Conservation (phyloP, 1,284 basidiomycete species). For the Cryptococcus sp. region DNA sequence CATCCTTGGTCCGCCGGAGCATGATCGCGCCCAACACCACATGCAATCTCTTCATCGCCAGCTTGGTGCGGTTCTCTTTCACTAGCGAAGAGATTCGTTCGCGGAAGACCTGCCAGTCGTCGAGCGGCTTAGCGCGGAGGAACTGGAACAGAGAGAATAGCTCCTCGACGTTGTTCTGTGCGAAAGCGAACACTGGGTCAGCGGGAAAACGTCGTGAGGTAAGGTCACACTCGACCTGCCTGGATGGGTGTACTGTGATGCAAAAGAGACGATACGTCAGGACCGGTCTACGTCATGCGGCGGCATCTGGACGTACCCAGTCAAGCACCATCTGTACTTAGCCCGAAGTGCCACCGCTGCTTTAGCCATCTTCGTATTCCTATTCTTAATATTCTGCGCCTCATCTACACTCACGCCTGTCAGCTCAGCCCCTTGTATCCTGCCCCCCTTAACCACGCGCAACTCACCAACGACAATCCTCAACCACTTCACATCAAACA, state of each 20-base stretch:
- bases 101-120: constrained; percentile 75
- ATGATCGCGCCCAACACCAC: constrained; percentile 82
- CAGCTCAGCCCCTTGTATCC: not conserved
- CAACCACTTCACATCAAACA: constrained; percentile 80
- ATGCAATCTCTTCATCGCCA: constrained; percentile 80
- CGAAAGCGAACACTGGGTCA: constrained; percentile 2
- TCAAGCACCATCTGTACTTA: constrained; percentile 84
- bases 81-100: constrained; percentile 74
- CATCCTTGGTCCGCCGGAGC: constrained; percentile 84
- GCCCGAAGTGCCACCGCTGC: constrained; percentile 75
- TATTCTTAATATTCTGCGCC: constrained; percentile 96
- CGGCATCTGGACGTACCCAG: constrained; percentile 52
- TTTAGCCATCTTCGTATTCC: constrained; percentile 72
- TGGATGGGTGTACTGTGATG: constrained; percentile 69
- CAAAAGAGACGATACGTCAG: not conserved
- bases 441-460: not conserved
- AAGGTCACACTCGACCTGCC: constrained; percentile 35
- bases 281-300: not conserved
- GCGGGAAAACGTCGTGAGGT: not conserved
- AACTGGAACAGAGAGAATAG: constrained; percentile 87
- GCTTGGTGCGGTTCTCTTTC: constrained; percentile 63
- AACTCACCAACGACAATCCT: constrained; percentile 73
- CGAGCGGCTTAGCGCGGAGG: constrained; percentile 75
- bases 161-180: constrained; percentile 83
- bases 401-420: constrained; percentile 62